Base-by-base conservation (phyloP, 1,284 basidiomycete species). In the Tetrapyrgos nigripes region DNA sequence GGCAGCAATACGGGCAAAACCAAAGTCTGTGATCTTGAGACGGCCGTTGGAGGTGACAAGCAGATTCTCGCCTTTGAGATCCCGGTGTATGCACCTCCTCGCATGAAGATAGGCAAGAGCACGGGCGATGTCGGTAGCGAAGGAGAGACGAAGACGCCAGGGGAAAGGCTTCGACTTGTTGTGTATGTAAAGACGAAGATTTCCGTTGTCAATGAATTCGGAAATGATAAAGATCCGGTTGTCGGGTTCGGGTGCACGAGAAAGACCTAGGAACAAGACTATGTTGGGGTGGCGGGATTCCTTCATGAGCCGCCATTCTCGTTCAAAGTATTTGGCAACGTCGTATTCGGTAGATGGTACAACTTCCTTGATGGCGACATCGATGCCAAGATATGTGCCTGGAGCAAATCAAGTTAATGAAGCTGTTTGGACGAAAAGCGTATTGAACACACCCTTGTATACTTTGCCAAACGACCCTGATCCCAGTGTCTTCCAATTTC, bases 81-180 rank as follows among this genome's bases (percentile, higher is more conserved):
- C 97, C 37, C 88, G 87, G 67, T 91, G 89, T 58, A 91, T 91
- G 72, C 90, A 91, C 70, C 94, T 93, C 40, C 97, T 85, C 6
- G 96, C 96, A 68, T 98, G 97, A 4, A 99, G 87, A 73, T 98
- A 99, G 3, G 96, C 95, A n/a, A 98, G 83, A 0, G 96, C 96
- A 13, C 96, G 87, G 3, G 95, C 84, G 46, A 97, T 93, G 73
- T 99, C 97, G 9, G 91, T 96, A 26, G 96, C 94, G 74, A 98
- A 98, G 21, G 93, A 95, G 45, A 99, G 78, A 6, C 97, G 86
- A 35, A 98, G 82, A 43, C 92, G 84, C 96, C 96, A 97, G 0
- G 93, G 92, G 68, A 97, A 92, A 1, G 91, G 85, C 61, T 88
- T 88, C 52, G 78, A 76, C 72, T 88, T 90, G 76, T 94, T 87